Percentiles rank a stretch among this genome's conserved stretches.
These are phyloP conservation scores for Aspergillus mulundensis DNA, from an alignment of 495 filamentous ascomycete species.

Conservation along the genomic window DNA sequence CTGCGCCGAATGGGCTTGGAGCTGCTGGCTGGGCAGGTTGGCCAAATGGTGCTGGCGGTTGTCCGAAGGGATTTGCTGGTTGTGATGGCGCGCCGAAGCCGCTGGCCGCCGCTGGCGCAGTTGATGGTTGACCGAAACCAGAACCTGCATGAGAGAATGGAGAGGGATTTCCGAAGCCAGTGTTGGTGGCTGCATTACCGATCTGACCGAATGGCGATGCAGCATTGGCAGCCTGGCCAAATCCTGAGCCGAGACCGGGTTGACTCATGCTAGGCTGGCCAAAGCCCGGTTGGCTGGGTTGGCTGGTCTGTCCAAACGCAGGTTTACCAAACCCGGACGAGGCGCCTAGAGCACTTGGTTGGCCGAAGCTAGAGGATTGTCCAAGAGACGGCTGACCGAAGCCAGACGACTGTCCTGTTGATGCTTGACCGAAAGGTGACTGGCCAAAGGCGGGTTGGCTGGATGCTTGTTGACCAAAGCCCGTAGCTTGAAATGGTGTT, in stretches of 20 bases:
- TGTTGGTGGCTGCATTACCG: slow-evolving; percentile 15
- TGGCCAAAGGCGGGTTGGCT: slow-evolving; percentile 30
- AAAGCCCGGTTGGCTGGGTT: slow-evolving; percentile 29
- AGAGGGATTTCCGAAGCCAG: slow-evolving; percentile 28
- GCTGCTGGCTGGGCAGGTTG: slow-evolving; percentile 25
- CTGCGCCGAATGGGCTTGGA: slow-evolving; percentile 3
- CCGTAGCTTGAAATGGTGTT: slow-evolving; percentile 35
- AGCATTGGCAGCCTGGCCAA: slow-evolving; percentile 22
- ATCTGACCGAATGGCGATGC: slow-evolving; percentile 37
- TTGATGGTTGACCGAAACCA: slow-evolving; percentile 27
- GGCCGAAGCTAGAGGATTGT: slow-evolving; percentile 29
- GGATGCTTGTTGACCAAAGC: slow-evolving; percentile 3
- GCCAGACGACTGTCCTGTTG: slow-evolving; percentile 19
- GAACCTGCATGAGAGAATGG: slow-evolving; percentile 30
- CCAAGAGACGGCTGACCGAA: slow-evolving; percentile 38
- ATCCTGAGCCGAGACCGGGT: slow-evolving; percentile 16
- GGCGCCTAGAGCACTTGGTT: slow-evolving; percentile 24
- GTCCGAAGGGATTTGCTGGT: slow-evolving; percentile 23
- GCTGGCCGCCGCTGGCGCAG: slow-evolving; percentile 12
- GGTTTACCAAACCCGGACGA: slow-evolving; percentile 27
- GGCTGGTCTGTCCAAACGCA: slow-evolving; percentile 36
- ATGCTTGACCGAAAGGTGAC: slow-evolving; percentile 34
- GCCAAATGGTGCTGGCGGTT: slow-evolving; percentile 25
- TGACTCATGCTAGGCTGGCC: slow-evolving; percentile 30
- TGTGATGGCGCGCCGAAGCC: slow-evolving; percentile 36